Conservation (phyloP, 2,329 filamentous ascomycete species). For the Colletotrichum karsti region DNA sequence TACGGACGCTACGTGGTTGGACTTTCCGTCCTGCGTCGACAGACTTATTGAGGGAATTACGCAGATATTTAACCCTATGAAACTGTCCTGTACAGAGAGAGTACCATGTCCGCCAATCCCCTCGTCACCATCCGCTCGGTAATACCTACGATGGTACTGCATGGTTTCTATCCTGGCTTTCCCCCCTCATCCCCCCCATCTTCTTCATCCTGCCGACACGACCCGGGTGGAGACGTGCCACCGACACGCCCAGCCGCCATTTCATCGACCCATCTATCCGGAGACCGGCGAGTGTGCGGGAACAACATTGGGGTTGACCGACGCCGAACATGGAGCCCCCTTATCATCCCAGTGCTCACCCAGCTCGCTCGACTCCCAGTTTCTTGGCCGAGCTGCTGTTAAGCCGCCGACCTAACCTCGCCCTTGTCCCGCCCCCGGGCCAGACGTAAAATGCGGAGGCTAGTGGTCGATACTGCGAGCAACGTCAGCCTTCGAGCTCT, state of each 20-base stretch:
- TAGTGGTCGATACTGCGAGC: conserved; percentile 42
- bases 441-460: neutral
- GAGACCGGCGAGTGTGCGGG: neutral
- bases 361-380: no score
- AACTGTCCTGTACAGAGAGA: neutral
- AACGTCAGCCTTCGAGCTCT: neutral
- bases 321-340: neutral
- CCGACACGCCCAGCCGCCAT: neutral
- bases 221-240: neutral
- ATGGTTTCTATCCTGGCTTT: neutral
- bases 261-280: neutral
- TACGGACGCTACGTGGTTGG: neutral
- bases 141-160: neutral
- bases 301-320: neutral
- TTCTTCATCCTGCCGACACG: neutral
- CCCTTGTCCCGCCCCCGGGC: neutral
- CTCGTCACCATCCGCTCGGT: neutral
- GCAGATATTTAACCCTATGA: neutral
- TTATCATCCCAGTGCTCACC: neutral
- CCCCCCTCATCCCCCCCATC: neutral
- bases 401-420: no score
- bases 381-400: neutral
- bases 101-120: neutral
- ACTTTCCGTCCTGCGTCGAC: neutral
- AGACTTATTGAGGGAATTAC: neutral